Conservation (phyloP, 2,329 filamentous ascomycete species). For the Pseudogymnoascus sp. region DNA sequence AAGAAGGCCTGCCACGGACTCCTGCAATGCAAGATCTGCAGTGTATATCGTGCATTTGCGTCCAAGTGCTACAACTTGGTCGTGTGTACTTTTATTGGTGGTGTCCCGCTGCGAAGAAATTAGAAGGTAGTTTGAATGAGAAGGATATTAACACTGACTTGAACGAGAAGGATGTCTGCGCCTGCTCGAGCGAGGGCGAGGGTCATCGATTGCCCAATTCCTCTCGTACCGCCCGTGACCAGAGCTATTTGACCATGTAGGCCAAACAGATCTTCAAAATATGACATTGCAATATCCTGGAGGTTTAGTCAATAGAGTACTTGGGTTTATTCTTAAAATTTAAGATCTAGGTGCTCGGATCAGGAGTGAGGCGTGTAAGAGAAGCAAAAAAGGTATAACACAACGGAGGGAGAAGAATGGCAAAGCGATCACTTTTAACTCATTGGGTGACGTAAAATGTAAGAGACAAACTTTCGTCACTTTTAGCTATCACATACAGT, state of each 20-base stretch:
- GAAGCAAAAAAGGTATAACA: neutral
- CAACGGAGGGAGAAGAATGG: neutral
- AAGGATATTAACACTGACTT: slow-evolving; percentile 22
- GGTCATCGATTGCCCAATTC: slow-evolving; percentile 32
- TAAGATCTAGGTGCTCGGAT: neutral
- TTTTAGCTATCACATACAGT: neutral
- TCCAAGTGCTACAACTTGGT: slow-evolving; percentile 54
- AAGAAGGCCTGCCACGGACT: slow-evolving; percentile 51
- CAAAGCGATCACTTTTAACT: neutral
- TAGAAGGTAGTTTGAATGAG: neutral
- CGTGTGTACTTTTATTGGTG: slow-evolving; percentile 40
- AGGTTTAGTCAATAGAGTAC: neutral
- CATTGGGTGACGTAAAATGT: neutral
- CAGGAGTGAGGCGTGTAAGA: neutral
- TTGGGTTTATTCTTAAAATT: neutral
- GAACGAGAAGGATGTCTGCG: slow-evolving; percentile 33
- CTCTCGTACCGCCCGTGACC: slow-evolving; percentile 32
- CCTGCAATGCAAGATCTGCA: slow-evolving; percentile 56
- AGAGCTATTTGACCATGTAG: slow-evolving; percentile 32
- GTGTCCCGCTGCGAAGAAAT: slow-evolving; percentile 22
- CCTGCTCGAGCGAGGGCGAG: slow-evolving; percentile 32
- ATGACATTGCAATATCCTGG: neutral
- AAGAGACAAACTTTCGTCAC: neutral
- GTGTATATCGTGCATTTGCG: slow-evolving; percentile 60
- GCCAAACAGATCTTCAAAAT: slow-evolving; percentile 24